phyloP scores from a whole-genome alignment of 1,284 basidiomycete species.

The Cryptococcus maquisensis region DNA sequence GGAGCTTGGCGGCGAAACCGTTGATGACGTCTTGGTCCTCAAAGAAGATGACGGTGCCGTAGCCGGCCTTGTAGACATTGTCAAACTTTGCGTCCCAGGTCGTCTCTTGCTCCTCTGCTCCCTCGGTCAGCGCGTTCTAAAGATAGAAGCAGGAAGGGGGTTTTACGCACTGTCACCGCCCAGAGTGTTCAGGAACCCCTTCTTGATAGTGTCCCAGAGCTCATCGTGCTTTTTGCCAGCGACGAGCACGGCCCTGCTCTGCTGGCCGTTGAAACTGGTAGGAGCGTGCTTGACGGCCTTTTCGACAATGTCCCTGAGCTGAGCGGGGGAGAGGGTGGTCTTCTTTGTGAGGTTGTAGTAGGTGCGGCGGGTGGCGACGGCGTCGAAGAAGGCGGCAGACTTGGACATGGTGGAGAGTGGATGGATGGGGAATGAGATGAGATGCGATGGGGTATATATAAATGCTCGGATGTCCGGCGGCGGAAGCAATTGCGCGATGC shows the following conservation, averaged over 20 bases:
- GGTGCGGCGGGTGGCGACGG: slow-evolving; percentile 48
- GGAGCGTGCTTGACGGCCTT: slow-evolving; percentile 50
- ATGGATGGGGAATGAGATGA: slow-evolving; percentile 1
- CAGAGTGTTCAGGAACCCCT: slow-evolving; percentile 25
- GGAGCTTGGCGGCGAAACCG: slow-evolving; percentile 47
- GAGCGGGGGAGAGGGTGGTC: slow-evolving; percentile 42
- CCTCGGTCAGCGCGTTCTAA: background rate
- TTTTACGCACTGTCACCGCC: slow-evolving; percentile 24
- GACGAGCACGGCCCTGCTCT: slow-evolving; percentile 50
- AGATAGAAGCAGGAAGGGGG: background rate
- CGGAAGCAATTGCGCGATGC: too few relatives aligned
- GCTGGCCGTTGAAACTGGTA: slow-evolving; percentile 51
- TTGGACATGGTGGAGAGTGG: background rate
- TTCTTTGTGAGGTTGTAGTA: slow-evolving; percentile 49
- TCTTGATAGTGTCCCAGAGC: slow-evolving; percentile 49
- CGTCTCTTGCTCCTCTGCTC: slow-evolving; percentile 11
- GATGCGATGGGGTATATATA: slow-evolving; percentile 1
- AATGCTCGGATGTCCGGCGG: too few relatives aligned
- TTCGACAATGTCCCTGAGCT: slow-evolving; percentile 49
- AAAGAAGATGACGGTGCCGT: slow-evolving; percentile 53
- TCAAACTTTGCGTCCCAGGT: slow-evolving; percentile 32
- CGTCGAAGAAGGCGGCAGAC: slow-evolving; percentile 34
- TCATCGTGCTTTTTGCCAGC: slow-evolving; percentile 48
- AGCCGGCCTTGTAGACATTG: slow-evolving; percentile 43
- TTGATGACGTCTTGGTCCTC: slow-evolving; percentile 50